Percentiles rank a stretch among this genome's conserved stretches.
Evolutionary conservation across 2,329 filamentous ascomycete genomes (phyloP).

Genomic region (Byssoonygena ceratinophila): DNA sequence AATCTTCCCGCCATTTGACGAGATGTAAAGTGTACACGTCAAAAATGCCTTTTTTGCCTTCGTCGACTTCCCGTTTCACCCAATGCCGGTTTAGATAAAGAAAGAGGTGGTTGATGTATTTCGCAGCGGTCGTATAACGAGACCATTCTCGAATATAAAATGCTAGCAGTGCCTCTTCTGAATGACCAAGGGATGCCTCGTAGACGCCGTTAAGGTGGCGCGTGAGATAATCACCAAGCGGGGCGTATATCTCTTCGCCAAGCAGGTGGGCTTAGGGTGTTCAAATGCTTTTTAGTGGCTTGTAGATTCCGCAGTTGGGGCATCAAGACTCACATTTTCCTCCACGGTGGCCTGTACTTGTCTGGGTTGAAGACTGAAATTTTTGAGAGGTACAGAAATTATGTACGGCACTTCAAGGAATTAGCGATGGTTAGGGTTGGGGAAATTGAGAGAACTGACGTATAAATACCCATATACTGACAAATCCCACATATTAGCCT

Average conservation of each 20-base stretch:
- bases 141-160: slow-evolving; percentile 98
- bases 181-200: slow-evolving; percentile 62
- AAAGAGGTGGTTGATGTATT: slow-evolving; percentile 96
- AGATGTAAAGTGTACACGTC: slow-evolving; percentile 96
- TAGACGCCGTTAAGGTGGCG: slow-evolving; percentile 63
- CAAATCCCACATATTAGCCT: slow-evolving; percentile 12
- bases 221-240: slow-evolving; percentile 76
- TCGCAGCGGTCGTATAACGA: slow-evolving; percentile 86
- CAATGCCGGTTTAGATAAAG: slow-evolving; percentile 93
- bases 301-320: slow-evolving; percentile 16
- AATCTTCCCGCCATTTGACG: slow-evolving; percentile 86
- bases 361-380: slow-evolving; percentile 45
- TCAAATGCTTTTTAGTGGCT: slow-evolving; percentile 10
- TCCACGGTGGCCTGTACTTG: slow-evolving; percentile 48
- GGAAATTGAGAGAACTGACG: slow-evolving; percentile 45
- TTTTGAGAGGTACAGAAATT: slow-evolving; percentile 99
- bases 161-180: slow-evolving; percentile 76
- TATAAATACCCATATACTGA: slow-evolving; percentile 93
- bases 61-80: slow-evolving; percentile 98
- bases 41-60: slow-evolving; percentile 96
- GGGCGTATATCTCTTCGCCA: slow-evolving; percentile 89
- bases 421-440: slow-evolving; percentile 5
- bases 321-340: slow-evolving; percentile 41
- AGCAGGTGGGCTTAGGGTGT: slow-evolving; percentile 64
- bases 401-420: slow-evolving; percentile 62